phyloP scores from a whole-genome alignment of 768 basidiomycete species.

The Leccinum aurantiacum region DNA sequence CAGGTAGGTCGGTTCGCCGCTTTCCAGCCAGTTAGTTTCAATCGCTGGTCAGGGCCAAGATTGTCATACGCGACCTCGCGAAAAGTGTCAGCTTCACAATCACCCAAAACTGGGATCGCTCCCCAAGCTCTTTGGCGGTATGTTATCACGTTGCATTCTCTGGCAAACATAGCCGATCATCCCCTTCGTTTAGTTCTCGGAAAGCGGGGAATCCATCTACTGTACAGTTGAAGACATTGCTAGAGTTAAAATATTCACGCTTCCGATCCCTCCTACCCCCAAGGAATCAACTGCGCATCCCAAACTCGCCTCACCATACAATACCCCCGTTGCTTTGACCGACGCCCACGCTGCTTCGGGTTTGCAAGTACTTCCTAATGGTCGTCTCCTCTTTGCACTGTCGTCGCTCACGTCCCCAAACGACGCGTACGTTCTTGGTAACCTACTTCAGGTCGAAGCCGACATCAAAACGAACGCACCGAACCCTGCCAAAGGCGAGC shows the following conservation, averaged over 20 bases:
- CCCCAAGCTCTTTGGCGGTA: conserved; percentile 40
- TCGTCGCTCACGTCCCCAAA: conserved; percentile 80
- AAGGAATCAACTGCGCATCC: conserved; percentile 53
- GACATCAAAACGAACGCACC: conserved; percentile 36
- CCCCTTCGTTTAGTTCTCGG: conserved; percentile 58
- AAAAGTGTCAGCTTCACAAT: conserved; percentile 68
- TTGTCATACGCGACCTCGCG: conserved; percentile 75
- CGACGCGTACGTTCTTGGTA: conserved; percentile 66
- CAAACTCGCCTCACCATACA: conserved; percentile 39
- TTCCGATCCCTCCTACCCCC: conserved; percentile 67
- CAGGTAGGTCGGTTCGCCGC: conserved; percentile 41
- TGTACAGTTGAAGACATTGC: conserved; percentile 79
- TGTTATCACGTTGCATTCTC: background rate
- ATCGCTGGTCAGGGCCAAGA: conserved; percentile 52
- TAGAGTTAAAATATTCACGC: conserved; percentile 67
- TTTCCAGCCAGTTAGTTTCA: background rate
- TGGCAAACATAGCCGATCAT: background rate
- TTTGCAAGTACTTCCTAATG: conserved; percentile 57
- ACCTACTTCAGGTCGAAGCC: conserved; percentile 45
- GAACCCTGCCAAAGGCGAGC: conserved; percentile 30
- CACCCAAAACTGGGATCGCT: conserved; percentile 85
- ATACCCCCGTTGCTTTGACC: conserved; percentile 60
- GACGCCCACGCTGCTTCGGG: conserved; percentile 55
- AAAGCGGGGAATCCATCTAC: conserved; percentile 67
- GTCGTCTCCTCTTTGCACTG: conserved; percentile 67